Evolutionary conservation across 371 early-diverging fungal genomes (phyloP), one percentile per base, ranked within the genome.

Genomic region (Mortierella sp.): DNA sequence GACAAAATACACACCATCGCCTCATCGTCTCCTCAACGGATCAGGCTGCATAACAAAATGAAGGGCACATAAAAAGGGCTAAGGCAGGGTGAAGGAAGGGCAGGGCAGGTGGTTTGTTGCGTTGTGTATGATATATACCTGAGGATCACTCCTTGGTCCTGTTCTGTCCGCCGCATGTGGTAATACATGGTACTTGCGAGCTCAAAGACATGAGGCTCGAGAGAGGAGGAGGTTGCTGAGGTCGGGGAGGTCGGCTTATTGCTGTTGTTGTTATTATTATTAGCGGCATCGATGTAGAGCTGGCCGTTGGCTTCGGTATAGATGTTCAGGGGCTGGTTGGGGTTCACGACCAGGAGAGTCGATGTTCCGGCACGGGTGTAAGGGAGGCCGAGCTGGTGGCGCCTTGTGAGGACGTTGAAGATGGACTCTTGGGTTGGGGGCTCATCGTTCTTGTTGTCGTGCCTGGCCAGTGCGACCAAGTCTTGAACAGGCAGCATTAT

Each of bases 161-260:
- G 95, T 74, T 90, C 96, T 84, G 95, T 94, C 90, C 90, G 93
- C 89, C 92, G 94, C 97, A 89, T 96, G 92, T 90, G 95, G 82
- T 90, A 93, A 78, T 95, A 94, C 43, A 92, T 92, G 63, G 90
- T 88, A 71, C 90, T 89, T 46, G 93, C 92, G 54, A 93, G 82
- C 77, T 93, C 92, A 76, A 90, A 92, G 46, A 91, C 89, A 88
- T 93, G 93, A 12, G 91, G 90, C 65, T 90, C 89, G 38, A 83
- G 76, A 2, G 80, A 29, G 2, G 51, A 16, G 16, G 74, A 24
- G 55, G 63, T 55, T 8, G 71, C 63, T 29, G 70, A 76, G 71
- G 16, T 58, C 18, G 32, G 24, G 14, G 55, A 41, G 65, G 55
- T 44, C 14, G 38, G 54, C 10, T 49, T 63, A 7, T 49, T 63